Base-by-base conservation (phyloP, 371 early-diverging fungal species). In the Mucor irregularis region DNA sequence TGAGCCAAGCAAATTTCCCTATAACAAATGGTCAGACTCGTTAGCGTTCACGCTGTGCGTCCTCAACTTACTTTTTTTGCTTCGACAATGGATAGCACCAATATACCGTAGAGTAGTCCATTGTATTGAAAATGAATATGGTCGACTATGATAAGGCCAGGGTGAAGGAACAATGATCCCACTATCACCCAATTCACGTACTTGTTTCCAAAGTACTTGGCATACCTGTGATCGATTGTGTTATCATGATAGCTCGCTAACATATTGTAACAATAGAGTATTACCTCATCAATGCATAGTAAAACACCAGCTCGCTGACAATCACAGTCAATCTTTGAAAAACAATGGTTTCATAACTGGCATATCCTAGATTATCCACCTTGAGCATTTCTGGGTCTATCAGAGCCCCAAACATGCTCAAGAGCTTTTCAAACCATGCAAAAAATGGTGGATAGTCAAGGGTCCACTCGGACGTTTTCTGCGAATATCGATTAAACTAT, bases 71-170 rank as follows among this genome's bases (percentile, higher is more conserved):
- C 91, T 80, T 89, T 82, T 45, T 83, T 78, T 6, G 90, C 86
- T 53, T 87, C 82, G 8, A 83, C 83, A 11, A 96, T 72, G 2
- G 96, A 93, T 21, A 87, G 75, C 22, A 96, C 60, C 45, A 94
- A 80, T 26, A 98, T 86, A 8, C 97, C 97, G 54, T 90, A 94
- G 35, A 98, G 68, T 48, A 96, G 83, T 3, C 96, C 97, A 69
- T 98, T 98, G 82, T 98, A 98, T 71, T 98, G 98, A 64, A 98
- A 98, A 71, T 98, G 98, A 58, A 94, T 90, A 69, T 86, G 80
- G 73, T 94, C 94, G 14, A 94, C 90, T 58, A 93, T 85, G 31
- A 90, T 61, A 13, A 98, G 66, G 0, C 97, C 94, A 1, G 97
- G 95, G 65, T 89, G 92, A 25, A 94, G 64, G 48, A 94, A 89